Evolutionary conservation across 371 early-diverging fungal species (phyloP).

Genomic region (Batrachochytrium dendrobatidis): DNA sequence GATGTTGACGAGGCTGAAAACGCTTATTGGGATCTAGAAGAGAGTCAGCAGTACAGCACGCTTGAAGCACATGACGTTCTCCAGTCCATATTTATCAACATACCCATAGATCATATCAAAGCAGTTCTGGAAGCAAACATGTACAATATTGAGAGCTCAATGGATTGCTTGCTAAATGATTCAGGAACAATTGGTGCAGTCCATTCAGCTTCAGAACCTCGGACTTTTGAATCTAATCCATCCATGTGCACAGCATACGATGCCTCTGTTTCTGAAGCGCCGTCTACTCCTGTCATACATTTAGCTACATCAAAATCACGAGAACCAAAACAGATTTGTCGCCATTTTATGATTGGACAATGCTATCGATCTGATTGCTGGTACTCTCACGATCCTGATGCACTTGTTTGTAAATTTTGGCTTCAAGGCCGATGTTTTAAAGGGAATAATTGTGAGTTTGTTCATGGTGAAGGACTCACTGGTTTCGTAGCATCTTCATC

Average conservation of each 20-base stretch:
- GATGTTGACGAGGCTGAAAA: not conserved
- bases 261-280: not conserved
- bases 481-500: not conserved
- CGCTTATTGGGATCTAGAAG: slow-evolving; percentile 14
- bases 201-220: not conserved
- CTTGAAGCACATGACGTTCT: slow-evolving; percentile 20
- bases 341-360: slow-evolving; percentile 67
- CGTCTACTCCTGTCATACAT: not conserved
- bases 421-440: slow-evolving; percentile 60
- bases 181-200: not conserved
- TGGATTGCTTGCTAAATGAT: slow-evolving; percentile 14
- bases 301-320: not conserved
- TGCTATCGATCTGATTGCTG: slow-evolving; percentile 73
- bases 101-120: slow-evolving; percentile 16
- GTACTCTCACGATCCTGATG: slow-evolving; percentile 69
- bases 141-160: slow-evolving; percentile 23
- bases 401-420: slow-evolving; percentile 69
- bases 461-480: slow-evolving; percentile 19
- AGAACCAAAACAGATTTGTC: slow-evolving; percentile 47
- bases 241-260: too few species aligned
- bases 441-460: slow-evolving; percentile 61
- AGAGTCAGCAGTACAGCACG: slow-evolving; percentile 14
- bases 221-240: too few species aligned
- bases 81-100: slow-evolving; percentile 19
- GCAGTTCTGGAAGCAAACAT: slow-evolving; percentile 11